Evolutionary conservation across 2,329 filamentous ascomycete genomes (phyloP), one percentile per base, ranked within the genome.

Genomic region (Xylaria sp.): DNA sequence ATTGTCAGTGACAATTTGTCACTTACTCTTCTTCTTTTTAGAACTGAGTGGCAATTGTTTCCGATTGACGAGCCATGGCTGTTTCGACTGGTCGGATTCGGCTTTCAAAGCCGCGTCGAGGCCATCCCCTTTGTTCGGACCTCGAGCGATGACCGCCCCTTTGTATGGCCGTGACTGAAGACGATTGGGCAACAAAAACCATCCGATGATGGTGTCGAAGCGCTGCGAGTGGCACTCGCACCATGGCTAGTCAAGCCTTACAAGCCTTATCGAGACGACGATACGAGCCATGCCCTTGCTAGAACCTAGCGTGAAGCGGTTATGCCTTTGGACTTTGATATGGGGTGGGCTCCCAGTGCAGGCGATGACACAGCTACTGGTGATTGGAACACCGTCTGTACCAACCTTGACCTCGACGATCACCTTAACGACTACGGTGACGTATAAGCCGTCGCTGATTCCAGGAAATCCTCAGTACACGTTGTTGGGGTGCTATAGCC

Each of bases 391-490:
- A n/a, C 71, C 72, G 23, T 12, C 57, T 39, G 8, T 44, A 55
- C 56, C 61, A 7, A 55, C 39, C n/a, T 60, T 62, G 8, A 65
- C 58, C 8, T 55, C 70, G 23, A 78, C 74, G 15, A 67, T 78
- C 48, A 78, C 76, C 25, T 59, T 77, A 52, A 78, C 76, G 8
- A 74, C 74, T 4, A 77, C 74, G 15, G 72, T 78, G 70, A 68
- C 68, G 12, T 77, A 77, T 55, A 74, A 73, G n/a, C 77, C 75
- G 50, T 74, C 74, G 7, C 18, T 72, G 54, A 54, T 69, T 23
- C 72, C 75, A 1, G 73, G 70, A 18, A 70, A 71, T 54, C 64
- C 70, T 9, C 69, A 63, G n/a, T 76, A 74, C 41, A 67, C 70
- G 28, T 62, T 76, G 13, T 10, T 75, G 23, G 76, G 77, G 44